Percentiles rank a stretch among this genome's conserved stretches.
phyloP scores from a whole-genome alignment of 2,329 filamentous ascomycete genomes.

The Aureobasidium sp. region DNA sequence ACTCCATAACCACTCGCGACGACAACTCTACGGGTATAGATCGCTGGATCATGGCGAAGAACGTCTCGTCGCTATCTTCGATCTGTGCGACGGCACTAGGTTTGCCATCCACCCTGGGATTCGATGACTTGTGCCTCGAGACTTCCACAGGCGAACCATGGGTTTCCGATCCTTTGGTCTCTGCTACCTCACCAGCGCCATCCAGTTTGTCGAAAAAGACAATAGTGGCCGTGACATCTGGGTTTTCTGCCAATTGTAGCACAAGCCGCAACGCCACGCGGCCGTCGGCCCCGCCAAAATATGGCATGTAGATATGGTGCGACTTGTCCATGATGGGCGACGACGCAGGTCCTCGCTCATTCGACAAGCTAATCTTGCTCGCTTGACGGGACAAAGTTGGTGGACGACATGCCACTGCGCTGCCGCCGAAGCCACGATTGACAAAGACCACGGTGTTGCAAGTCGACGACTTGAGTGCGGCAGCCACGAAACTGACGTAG shows the following conservation, averaged over 20 bases:
- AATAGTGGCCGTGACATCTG: constrained; percentile 69
- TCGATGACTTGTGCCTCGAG: not conserved
- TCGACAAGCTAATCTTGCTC: constrained; percentile 53
- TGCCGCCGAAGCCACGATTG: constrained; percentile 58
- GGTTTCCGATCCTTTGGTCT: not conserved
- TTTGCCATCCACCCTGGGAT: not conserved
- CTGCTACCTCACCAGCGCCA: not conserved
- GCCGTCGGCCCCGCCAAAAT: constrained; percentile 78
- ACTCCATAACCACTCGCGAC: constrained; percentile 52
- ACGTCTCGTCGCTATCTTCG: constrained; percentile 41
- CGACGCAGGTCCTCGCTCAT: constrained; percentile 45
- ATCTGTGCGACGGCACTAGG: not conserved
- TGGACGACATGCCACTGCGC: constrained; percentile 25
- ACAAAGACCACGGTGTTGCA: constrained; percentile 73
- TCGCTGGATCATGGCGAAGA: constrained; percentile 50
- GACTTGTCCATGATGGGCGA: constrained; percentile 57
- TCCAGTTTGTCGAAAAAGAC: constrained; percentile 44
- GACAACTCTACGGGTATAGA: constrained; percentile 46
- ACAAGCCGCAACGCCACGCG: constrained; percentile 70
- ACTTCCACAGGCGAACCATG: not conserved
- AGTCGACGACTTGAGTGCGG: constrained; percentile 53
- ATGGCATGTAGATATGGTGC: constrained; percentile 81
- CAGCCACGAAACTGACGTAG: constrained; percentile 67
- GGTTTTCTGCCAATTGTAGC: constrained; percentile 73
- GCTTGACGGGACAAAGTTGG: constrained; percentile 38